phyloP scores from a whole-genome alignment of 305 asterid species.

The Lippia alba region DNA sequence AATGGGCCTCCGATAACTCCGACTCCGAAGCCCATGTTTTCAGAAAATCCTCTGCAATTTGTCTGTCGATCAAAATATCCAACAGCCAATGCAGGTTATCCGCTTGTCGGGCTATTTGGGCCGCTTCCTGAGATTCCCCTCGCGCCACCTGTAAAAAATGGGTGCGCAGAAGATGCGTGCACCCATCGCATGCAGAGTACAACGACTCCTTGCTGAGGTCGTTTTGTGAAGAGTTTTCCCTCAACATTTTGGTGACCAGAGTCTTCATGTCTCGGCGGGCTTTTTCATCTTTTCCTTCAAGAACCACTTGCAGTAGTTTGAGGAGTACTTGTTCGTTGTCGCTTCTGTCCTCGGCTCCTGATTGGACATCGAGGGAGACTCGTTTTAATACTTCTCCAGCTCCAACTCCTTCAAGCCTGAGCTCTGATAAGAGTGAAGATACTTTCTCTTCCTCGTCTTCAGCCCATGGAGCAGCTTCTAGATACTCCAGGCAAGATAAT shows the following conservation, averaged over 20 bases:
- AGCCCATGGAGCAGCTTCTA: conserved; percentile 97
- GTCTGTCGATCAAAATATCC: conserved; percentile 85
- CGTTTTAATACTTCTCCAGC: conserved; percentile 87
- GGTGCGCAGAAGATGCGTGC: conserved; percentile 59
- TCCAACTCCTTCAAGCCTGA: conserved; percentile 80
- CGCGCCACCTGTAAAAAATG: conserved; percentile 60
- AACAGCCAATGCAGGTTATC: conserved; percentile 91
- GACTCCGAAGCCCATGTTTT: conserved; percentile 73
- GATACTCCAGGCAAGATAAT: conserved; percentile 82
- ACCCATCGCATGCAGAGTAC: conserved; percentile 72
- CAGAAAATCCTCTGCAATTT: conserved; percentile 78
- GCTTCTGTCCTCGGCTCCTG: conserved; percentile 44
- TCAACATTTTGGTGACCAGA: conserved; percentile 79
- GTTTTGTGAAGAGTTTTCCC: conserved; percentile 72
- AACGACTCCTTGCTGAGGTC: conserved; percentile 81
- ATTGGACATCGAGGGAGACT: conserved; percentile 68
- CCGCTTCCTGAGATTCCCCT: conserved; percentile 51
- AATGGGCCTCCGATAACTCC: conserved; percentile 67
- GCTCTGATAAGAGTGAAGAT: conserved; percentile 80
- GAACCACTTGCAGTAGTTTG: conserved; percentile 79
- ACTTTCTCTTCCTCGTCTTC: conserved; percentile 95
- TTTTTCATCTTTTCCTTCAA: conserved; percentile 95
- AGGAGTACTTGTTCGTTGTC: conserved; percentile 79
- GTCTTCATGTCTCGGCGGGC: conserved; percentile 91
- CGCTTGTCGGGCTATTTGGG: conserved; percentile 82